Base-by-base conservation (phyloP, 768 basidiomycete genomes). In the Suillus lakei region DNA sequence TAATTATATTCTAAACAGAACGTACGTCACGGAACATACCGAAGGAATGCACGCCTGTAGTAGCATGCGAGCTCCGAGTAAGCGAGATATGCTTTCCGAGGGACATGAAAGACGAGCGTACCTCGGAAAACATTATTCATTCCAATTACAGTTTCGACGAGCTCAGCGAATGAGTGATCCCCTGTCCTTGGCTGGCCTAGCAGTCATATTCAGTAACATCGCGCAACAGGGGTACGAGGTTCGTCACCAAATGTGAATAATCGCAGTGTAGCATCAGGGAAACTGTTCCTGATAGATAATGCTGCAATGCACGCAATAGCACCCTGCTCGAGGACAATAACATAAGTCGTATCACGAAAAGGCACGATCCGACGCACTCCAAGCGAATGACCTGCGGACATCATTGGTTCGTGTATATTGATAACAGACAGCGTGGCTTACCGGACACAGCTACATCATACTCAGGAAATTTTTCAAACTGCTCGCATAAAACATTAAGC, bases 131-230 rank as follows among this genome's bases (percentile, higher is more conserved):
- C 77, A 65, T 81, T 81, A 3, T 68, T 58, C 8, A 64, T 61
- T 2, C 83, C 83, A 16, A 85, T 63, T 9, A 66, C 62, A 10
- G 66, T 66, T 64, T 85, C 84, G 4, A 83, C 78, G 6, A 82
- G 72, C 3, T 78, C 70, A 6, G 82, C 80, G 66, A 81, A 86
- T 2, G 70, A 71, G 0, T 65, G 64, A 61, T 86, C 76, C 13
- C 85, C 85, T 12, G 79, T 80, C 32, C 85, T 76, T 16, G 85
- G 85, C 72, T 86, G 85, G 16, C 84, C 85, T 85, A 54, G 2
- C n/a, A 16, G n/a, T n/a, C 23, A 30, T 43, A 32, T 60, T 61
- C 44, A 46, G 48, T 1, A 5, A 36, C 10, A 38, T 56, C 28
- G 46, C 59, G 44, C 13, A 21, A 50, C 4, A 38, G 3, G 51